phyloP scores from a whole-genome alignment of 2,329 filamentous ascomycete species.

The Aspergillus sp. region DNA sequence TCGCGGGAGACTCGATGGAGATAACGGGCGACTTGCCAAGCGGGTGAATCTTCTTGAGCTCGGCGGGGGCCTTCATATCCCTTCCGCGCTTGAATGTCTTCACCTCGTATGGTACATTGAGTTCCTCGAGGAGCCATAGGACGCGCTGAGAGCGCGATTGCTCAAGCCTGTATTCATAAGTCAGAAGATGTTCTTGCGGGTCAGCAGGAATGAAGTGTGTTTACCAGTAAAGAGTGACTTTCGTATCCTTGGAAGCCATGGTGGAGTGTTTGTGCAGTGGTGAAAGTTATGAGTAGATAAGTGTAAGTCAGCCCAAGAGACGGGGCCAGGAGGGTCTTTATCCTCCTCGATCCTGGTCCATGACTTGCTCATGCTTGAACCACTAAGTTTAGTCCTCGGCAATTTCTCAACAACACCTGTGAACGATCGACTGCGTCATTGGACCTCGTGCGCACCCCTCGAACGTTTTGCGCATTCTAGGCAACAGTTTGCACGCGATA shows the following conservation, averaged over 20 bases:
- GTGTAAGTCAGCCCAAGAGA: background rate
- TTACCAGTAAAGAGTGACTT: slow-evolving; percentile 69
- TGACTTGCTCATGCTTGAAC: slow-evolving; percentile 1
- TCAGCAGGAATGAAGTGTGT: slow-evolving; percentile 5
- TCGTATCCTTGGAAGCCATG: slow-evolving; percentile 43
- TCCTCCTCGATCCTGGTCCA: background rate
- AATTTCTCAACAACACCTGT: slow-evolving; percentile 1
- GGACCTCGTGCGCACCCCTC: background rate
- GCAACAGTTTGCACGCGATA: background rate
- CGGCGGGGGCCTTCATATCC: slow-evolving; percentile 72
- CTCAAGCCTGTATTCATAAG: slow-evolving; percentile 66
- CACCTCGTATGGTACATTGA: slow-evolving; percentile 77
- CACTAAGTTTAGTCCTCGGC: slow-evolving; percentile 11
- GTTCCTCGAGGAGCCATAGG: slow-evolving; percentile 83
- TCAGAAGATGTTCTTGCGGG: slow-evolving; percentile 4
- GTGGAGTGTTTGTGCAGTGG: background rate
- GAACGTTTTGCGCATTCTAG: background rate
- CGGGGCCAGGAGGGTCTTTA: background rate
- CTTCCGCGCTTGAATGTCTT: slow-evolving; percentile 73
- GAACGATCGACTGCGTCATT: slow-evolving; percentile 14
- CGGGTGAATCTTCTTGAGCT: slow-evolving; percentile 78
- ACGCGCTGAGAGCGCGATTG: slow-evolving; percentile 81
- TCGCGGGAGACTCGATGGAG: slow-evolving; percentile 58
- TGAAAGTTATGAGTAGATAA: background rate
- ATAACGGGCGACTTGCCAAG: slow-evolving; percentile 87